phyloP scores from a whole-genome alignment of 2,329 filamentous ascomycete genomes.

The Calonectria hawksworthii region DNA sequence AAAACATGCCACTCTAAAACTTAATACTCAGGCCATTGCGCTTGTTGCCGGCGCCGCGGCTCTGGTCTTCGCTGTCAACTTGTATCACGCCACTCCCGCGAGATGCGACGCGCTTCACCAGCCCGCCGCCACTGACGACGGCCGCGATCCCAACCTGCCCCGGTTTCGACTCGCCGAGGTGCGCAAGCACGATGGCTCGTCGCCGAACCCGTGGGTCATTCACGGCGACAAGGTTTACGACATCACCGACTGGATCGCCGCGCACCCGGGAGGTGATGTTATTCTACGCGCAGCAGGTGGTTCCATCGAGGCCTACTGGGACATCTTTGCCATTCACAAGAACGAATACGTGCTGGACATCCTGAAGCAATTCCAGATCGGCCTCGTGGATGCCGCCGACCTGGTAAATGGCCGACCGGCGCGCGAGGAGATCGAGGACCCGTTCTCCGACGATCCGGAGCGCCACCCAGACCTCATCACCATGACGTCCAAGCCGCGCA shows the following conservation, averaged over 20 bases:
- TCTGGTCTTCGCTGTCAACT: conserved; percentile 36
- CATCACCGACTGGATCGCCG: conserved; percentile 77
- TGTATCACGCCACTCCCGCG: conserved; percentile 35
- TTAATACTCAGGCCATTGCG: conserved; percentile 13
- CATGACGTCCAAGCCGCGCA: conserved; percentile 69
- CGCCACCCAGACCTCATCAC: conserved; percentile 66
- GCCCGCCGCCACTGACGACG: conserved; percentile 28
- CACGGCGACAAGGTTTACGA: conserved; percentile 76
- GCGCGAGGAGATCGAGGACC: conserved; percentile 70
- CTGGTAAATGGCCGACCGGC: conserved; percentile 70
- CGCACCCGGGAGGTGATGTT: conserved; percentile 77
- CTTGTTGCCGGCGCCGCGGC: conserved; percentile 36
- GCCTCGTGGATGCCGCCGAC: conserved; percentile 70
- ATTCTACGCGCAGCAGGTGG: conserved; percentile 76
- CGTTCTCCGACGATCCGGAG: conserved; percentile 67
- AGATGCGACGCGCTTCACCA: conserved; percentile 34
- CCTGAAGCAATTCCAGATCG: conserved; percentile 74
- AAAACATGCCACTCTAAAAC: conserved; percentile 11
- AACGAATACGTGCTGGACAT: conserved; percentile 75
- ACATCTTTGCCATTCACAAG: conserved; percentile 79
- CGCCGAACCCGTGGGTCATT: conserved; percentile 74
- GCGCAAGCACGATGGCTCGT: conserved; percentile 65
- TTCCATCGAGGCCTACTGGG: conserved; percentile 77
- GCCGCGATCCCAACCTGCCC: conserved; percentile 59
- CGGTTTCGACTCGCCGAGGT: conserved; percentile 66